A percentile compares a stretch with the other conserved stretches of the same genome.
These are phyloP conservation scores for Mortierella sp. DNA, from an alignment of 371 early-diverging fungal genomes.

Conservation along the genomic window DNA sequence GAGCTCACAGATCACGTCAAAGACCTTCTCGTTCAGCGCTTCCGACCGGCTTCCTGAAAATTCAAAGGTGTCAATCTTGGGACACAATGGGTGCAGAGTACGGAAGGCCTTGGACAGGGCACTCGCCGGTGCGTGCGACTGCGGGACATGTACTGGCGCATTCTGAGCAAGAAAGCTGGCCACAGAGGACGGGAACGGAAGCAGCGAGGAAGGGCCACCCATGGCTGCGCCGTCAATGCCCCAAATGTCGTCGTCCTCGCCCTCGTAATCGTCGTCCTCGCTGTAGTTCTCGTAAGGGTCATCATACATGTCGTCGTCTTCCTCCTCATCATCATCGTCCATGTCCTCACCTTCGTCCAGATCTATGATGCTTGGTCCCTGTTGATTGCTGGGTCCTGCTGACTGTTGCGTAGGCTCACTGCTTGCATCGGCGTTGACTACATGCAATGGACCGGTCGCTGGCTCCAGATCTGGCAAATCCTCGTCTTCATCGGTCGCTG, in stretches of 20 bases:
- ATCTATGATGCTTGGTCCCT: background rate
- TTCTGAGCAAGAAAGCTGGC: slow-evolving; percentile 1
- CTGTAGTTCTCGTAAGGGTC: background rate
- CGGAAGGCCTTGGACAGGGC: background rate
- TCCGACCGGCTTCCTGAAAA: slow-evolving; percentile 28
- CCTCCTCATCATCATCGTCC: slow-evolving; percentile 3
- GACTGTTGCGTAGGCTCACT: background rate
- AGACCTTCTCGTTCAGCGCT: slow-evolving; percentile 2
- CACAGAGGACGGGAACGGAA: background rate
- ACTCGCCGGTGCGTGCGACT: background rate
- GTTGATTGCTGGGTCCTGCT: background rate
- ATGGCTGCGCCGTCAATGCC: background rate
- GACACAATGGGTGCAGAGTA: slow-evolving; percentile 18
- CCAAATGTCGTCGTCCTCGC: background rate
- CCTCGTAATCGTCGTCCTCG: slow-evolving; percentile 5
- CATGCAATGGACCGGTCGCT: background rate
- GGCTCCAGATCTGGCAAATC: background rate
- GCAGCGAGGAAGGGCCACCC: background rate
- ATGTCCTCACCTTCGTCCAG: background rate
- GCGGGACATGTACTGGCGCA: background rate
- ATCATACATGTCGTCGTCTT: slow-evolving; percentile 1
- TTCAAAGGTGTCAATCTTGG: slow-evolving; percentile 28
- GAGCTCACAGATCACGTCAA: slow-evolving; percentile 20
- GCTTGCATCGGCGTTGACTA: background rate
- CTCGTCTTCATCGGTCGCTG: background rate